These are phyloP conservation scores for Porcisia deanei DNA, from an alignment of 208 protist genomes.

Conservation along the genomic window DNA sequence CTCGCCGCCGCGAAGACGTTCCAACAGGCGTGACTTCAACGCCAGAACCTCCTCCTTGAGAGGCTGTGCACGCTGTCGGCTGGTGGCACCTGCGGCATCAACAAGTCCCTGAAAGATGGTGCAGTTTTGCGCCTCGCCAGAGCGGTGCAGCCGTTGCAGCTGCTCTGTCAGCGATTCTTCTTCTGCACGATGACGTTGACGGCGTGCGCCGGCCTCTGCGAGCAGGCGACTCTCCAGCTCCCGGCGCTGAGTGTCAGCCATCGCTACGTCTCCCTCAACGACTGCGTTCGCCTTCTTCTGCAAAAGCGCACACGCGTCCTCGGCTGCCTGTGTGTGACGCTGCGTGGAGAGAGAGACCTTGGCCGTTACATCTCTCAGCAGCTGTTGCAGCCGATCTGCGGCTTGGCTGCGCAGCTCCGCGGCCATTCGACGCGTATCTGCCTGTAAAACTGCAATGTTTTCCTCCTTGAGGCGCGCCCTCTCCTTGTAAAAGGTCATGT, in stretches of 20 bases:
- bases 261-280: slow-evolving; percentile 38
- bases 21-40: slow-evolving; percentile 27
- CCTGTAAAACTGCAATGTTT: slow-evolving; percentile 36
- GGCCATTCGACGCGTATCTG: slow-evolving; percentile 24
- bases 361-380: slow-evolving; percentile 33
- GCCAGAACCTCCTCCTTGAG: slow-evolving; percentile 24
- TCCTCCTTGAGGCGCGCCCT: slow-evolving; percentile 36
- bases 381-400: slow-evolving; percentile 25
- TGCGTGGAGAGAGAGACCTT: slow-evolving; percentile 23
- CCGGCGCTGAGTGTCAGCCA: slow-evolving; percentile 30
- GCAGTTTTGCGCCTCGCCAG: slow-evolving; percentile 17
- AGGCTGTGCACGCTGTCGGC: slow-evolving; percentile 6
- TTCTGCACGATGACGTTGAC: slow-evolving; percentile 47
- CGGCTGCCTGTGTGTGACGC: slow-evolving; percentile 18
- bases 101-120: slow-evolving; percentile 14
- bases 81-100: slow-evolving; percentile 5
- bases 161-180: slow-evolving; percentile 42
- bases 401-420: slow-evolving; percentile 23
- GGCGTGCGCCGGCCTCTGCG: slow-evolving; percentile 36
- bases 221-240: slow-evolving; percentile 48
- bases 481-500: slow-evolving; percentile 47
- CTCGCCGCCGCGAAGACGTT: slow-evolving; percentile 29
- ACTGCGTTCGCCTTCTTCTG: slow-evolving; percentile 34
- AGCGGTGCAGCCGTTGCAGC: slow-evolving; percentile 36
- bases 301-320: slow-evolving; percentile 19